A percentile compares a stretch with the other conserved stretches of the same genome.
These are phyloP conservation scores for Pleurotus cornucopiae DNA, from an alignment of 768 basidiomycete species.

Conservation along the genomic window DNA sequence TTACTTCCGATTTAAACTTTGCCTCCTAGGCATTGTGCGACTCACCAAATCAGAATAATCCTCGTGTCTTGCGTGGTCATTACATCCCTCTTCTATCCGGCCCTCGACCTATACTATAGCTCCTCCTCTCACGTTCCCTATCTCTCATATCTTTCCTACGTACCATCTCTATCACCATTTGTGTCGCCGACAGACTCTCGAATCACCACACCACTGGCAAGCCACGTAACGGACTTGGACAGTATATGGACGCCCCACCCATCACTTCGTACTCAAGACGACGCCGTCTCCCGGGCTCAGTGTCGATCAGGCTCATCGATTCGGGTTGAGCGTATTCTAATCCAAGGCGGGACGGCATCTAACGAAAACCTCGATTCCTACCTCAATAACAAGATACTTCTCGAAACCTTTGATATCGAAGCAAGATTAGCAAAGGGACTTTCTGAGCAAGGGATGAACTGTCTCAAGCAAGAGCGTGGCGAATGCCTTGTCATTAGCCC, in stretches of 20 bases:
- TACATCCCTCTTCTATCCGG: slow-evolving; percentile 88
- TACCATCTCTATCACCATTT: slow-evolving; percentile 29
- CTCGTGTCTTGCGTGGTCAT: slow-evolving; percentile 86
- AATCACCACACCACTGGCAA: background rate
- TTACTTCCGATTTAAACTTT: slow-evolving; percentile 8
- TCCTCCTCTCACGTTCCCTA: slow-evolving; percentile 60
- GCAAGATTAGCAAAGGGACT: slow-evolving; percentile 43
- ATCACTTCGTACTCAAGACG: slow-evolving; percentile 61
- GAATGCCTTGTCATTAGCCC: slow-evolving; percentile 73
- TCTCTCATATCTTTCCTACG: slow-evolving; percentile 35
- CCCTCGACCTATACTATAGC: slow-evolving; percentile 64
- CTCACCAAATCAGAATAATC: slow-evolving; percentile 86
- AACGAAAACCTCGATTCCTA: slow-evolving; percentile 44
- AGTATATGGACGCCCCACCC: slow-evolving; percentile 69
- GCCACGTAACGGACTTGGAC: slow-evolving; percentile 43
- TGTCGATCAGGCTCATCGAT: slow-evolving; percentile 68
- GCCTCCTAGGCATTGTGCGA: slow-evolving; percentile 71
- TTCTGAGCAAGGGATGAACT: slow-evolving; percentile 37
- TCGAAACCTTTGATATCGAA: slow-evolving; percentile 65
- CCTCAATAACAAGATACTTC: slow-evolving; percentile 57
- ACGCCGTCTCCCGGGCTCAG: slow-evolving; percentile 66
- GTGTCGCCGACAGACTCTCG: slow-evolving; percentile 39
- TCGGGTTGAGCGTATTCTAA: slow-evolving; percentile 72
- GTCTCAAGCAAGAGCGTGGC: slow-evolving; percentile 48
- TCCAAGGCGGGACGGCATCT: slow-evolving; percentile 41